Conservation (phyloP, 1,284 basidiomycete species). For the Apiotrichum veenhuisii region DNA sequence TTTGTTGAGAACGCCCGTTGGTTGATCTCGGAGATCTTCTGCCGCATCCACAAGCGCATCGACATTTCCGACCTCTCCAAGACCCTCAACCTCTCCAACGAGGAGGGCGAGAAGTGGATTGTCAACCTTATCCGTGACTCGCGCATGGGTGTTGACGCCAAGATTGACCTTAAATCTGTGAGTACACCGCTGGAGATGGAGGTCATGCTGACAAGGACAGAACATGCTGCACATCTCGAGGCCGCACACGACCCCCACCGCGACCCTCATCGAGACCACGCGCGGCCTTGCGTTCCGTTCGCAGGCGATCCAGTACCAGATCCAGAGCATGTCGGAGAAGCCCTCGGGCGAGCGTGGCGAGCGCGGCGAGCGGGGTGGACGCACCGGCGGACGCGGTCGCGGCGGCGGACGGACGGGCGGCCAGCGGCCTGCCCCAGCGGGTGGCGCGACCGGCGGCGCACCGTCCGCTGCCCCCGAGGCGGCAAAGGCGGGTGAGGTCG, state of each 20-base stretch:
- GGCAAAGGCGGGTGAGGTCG: slow-evolving; percentile 16
- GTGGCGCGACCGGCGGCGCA: not conserved
- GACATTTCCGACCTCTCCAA: slow-evolving; percentile 93
- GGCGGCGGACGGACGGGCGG: slow-evolving; percentile 14
- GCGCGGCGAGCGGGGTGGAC: slow-evolving; percentile 28
- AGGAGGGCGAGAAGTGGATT: slow-evolving; percentile 99
- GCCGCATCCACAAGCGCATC: slow-evolving; percentile 92
- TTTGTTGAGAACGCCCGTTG: slow-evolving; percentile 95
- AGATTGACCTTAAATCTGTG: slow-evolving; percentile 93
- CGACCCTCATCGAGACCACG: slow-evolving; percentile 93
- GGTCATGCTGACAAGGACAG: slow-evolving; percentile 49
- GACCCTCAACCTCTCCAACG: slow-evolving; percentile 81
- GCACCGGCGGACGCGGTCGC: slow-evolving; percentile 12
- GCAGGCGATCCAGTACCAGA: slow-evolving; percentile 81
- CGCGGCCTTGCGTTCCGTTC: slow-evolving; percentile 86
- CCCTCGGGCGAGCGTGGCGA: slow-evolving; percentile 25
- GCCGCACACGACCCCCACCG: slow-evolving; percentile 83
- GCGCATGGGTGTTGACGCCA: slow-evolving; percentile 88
- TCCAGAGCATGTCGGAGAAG: slow-evolving; percentile 49
- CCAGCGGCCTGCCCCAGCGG: slow-evolving; percentile 4
- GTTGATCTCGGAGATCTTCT: slow-evolving; percentile 94
- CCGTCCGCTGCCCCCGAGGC: slow-evolving; percentile 6
- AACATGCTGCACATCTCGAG: slow-evolving; percentile 95
- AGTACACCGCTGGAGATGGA: slow-evolving; percentile 5
- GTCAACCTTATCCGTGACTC: slow-evolving; percentile 97